Evolutionary conservation across 495 filamentous ascomycete genomes (phyloP).

Genomic region (Trichoderma gamsii): DNA sequence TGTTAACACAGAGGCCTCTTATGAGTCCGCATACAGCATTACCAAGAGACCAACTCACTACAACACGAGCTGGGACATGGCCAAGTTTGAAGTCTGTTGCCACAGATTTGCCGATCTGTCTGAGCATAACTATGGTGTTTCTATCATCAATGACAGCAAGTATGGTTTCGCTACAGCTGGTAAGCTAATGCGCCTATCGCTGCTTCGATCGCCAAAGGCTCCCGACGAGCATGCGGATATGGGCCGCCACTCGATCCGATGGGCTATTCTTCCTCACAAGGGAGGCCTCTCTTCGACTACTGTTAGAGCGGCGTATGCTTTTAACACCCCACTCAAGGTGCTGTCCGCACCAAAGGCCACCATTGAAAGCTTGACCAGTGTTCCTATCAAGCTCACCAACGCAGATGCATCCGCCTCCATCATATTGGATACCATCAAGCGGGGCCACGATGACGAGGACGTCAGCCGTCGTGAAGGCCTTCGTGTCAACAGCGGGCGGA

Average conservation of each 20-base stretch:
- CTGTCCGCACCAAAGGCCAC: constrained; percentile 28
- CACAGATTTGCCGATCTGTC: constrained; percentile 97
- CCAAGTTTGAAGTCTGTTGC: constrained; percentile 97
- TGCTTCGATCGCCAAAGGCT: constrained; percentile 89
- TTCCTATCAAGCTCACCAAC: constrained; percentile 51
- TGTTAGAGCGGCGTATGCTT: constrained; percentile 77
- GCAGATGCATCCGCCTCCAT: constrained; percentile 45
- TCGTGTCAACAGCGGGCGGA: constrained; percentile 56
- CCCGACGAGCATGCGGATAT: constrained; percentile 96
- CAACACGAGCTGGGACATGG: constrained; percentile 98
- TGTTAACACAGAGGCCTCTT: constrained; percentile 85
- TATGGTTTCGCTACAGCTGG: constrained; percentile 92
- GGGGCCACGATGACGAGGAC: constrained; percentile 93
- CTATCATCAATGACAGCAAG: constrained; percentile 92
- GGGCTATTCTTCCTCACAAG: constrained; percentile 82
- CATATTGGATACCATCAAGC: constrained; percentile 78
- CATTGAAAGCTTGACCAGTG: constrained; percentile 31
- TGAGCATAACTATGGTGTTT: constrained; percentile 85
- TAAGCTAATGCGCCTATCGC: constrained; percentile 84
- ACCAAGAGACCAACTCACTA: constrained; percentile 87
- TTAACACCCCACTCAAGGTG: constrained; percentile 76
- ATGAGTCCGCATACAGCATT: constrained; percentile 91
- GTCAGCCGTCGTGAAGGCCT: constrained; percentile 66
- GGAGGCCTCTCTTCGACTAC: constrained; percentile 65
- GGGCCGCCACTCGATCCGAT: constrained; percentile 82